Evolutionary conservation across 345 rosid genomes (phyloP).

Genomic region (Hibiscus syriacus): DNA sequence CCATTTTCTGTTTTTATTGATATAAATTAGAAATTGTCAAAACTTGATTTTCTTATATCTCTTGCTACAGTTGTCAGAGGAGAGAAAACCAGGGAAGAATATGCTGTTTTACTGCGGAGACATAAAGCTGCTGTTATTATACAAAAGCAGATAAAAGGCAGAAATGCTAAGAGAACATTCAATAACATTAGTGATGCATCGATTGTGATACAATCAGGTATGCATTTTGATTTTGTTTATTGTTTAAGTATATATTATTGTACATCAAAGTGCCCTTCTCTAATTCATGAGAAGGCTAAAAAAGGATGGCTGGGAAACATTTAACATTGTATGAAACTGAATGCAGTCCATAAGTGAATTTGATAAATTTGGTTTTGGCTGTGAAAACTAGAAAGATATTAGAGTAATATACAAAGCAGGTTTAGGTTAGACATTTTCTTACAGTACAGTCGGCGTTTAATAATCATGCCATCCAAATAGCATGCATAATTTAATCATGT

Average conservation of each 20-base stretch:
- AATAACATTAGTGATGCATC: constrained; percentile 47
- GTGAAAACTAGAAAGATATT: neutral
- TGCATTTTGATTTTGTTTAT: too few species aligned
- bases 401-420: neutral
- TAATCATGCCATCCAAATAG: neutral
- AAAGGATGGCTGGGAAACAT: neutral
- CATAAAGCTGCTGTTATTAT: constrained; percentile 80
- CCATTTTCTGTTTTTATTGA: constrained; percentile 36
- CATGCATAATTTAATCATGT: neutral
- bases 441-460: neutral
- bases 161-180: constrained; percentile 32
- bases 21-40: neutral
- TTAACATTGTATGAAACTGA: neutral
- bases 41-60: constrained; percentile 11
- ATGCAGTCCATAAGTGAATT: neutral
- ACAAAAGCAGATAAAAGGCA: constrained; percentile 64
- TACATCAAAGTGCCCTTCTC: too few species aligned
- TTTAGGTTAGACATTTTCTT: constrained; percentile 2
- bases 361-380: neutral
- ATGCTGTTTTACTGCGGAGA: constrained; percentile 45
- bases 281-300: too few species aligned
- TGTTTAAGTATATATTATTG: too few species aligned
- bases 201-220: constrained; percentile 74
- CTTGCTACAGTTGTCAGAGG: constrained; percentile 65
- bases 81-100: constrained; percentile 65